These are phyloP conservation scores for Termitomyces sp. DNA, from an alignment of 768 basidiomycete genomes.

Conservation along the genomic window DNA sequence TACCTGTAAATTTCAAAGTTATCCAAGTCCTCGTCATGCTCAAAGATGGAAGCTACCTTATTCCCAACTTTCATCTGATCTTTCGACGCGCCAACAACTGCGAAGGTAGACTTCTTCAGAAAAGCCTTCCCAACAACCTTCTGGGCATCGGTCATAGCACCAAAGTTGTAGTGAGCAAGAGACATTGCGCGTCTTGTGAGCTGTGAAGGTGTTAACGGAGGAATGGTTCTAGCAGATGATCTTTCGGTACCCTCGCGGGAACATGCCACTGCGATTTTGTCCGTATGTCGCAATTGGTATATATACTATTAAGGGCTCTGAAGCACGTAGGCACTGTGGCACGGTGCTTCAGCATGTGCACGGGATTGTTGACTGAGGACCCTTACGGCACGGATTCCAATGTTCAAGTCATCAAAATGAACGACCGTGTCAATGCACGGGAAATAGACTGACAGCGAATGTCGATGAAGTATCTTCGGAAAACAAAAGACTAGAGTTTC, in stretches of 20 bases:
- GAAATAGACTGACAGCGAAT: not conserved
- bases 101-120: constrained; percentile 60
- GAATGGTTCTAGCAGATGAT: not conserved
- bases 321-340: not conserved
- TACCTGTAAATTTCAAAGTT: constrained; percentile 40
- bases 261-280: constrained; percentile 7
- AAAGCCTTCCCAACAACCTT: constrained; percentile 51
- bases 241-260: constrained; percentile 10
- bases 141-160: constrained; percentile 16
- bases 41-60: constrained; percentile 39
- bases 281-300: constrained; percentile 7
- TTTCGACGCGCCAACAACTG: constrained; percentile 82
- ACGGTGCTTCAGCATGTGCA: not conserved
- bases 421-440: not conserved
- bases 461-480: not conserved
- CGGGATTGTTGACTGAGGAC: not conserved
- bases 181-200: constrained; percentile 18
- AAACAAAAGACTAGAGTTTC: not conserved
- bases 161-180: constrained; percentile 12
- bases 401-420: not conserved
- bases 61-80: constrained; percentile 79
- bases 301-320: not conserved
- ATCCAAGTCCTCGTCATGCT: not conserved
- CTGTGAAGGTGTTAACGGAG: constrained; percentile 1
- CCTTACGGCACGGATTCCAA: not conserved